Evolutionary conservation across 768 basidiomycete genomes (phyloP).

Genomic region (Coprinellus aureogranulatus): DNA sequence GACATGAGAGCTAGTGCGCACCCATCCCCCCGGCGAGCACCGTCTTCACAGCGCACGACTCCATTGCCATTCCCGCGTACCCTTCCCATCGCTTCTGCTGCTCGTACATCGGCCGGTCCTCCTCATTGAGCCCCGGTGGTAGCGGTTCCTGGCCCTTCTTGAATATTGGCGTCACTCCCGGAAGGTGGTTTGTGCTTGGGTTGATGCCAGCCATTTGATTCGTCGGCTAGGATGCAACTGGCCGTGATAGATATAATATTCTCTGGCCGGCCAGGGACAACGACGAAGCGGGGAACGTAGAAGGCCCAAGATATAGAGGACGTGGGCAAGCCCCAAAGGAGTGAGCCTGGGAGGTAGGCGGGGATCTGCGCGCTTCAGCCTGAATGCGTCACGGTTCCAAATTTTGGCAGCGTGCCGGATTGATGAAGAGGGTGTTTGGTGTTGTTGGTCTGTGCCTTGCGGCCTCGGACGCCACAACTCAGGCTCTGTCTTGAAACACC

Average conservation of each 20-base stretch:
- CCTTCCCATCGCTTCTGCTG: constrained; percentile 78
- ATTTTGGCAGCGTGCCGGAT: background rate
- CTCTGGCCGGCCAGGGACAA: background rate
- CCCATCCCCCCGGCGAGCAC: constrained; percentile 79
- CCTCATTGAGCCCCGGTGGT: constrained; percentile 78
- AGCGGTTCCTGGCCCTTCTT: constrained; percentile 85
- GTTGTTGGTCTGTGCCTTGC: background rate
- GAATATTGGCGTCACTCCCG: constrained; percentile 69
- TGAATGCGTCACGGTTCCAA: background rate
- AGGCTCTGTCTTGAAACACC: no score
- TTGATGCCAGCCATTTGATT: constrained; percentile 15
- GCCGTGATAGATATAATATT: no score
- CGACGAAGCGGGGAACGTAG: background rate
- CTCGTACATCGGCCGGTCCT: constrained; percentile 64
- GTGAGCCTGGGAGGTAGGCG: no score
- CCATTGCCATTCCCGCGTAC: constrained; percentile 70
- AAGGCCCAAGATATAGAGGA: no score
- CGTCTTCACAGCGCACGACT: constrained; percentile 84
- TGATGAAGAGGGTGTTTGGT: background rate
- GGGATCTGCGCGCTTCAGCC: background rate
- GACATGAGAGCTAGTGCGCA: no score
- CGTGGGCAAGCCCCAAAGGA: no score
- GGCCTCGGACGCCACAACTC: no score
- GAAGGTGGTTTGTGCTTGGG: constrained; percentile 32
- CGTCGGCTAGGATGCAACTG: no score